phyloP scores from a whole-genome alignment of 257 asterid species.

The Pogostemon cablin region DNA sequence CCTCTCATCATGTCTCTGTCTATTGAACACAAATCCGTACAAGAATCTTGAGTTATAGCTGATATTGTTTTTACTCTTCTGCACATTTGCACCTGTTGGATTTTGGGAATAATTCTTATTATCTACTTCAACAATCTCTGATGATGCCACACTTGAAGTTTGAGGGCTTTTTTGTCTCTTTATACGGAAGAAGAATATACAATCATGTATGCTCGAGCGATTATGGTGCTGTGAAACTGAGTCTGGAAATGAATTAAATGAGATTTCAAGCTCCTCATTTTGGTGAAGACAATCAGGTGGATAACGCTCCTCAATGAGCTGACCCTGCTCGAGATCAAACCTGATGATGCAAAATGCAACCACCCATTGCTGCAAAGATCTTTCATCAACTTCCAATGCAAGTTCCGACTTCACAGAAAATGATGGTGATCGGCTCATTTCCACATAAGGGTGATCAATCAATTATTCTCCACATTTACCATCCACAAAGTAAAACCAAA shows the following conservation, averaged over 20 bases:
- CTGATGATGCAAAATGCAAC: slow-evolving; percentile 85
- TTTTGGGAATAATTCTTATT: slow-evolving; percentile 35
- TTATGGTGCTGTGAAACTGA: slow-evolving; percentile 93
- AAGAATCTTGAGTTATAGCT: slow-evolving; percentile 57
- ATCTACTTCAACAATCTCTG: slow-evolving; percentile 66
- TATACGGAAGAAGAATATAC: slow-evolving; percentile 88
- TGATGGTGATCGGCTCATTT: slow-evolving; percentile 93
- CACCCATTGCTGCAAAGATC: slow-evolving; percentile 76
- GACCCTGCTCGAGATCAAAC: slow-evolving; percentile 98
- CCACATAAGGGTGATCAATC: slow-evolving; percentile 45
- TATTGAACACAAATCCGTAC: slow-evolving; percentile 92
- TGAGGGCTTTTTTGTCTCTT: slow-evolving; percentile 54
- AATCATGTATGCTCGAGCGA: slow-evolving; percentile 93
- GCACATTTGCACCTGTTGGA: slow-evolving; percentile 36
- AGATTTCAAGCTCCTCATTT: slow-evolving; percentile 90
- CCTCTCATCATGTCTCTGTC: slow-evolving; percentile 97
- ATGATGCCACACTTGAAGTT: slow-evolving; percentile 36
- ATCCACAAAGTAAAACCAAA: slow-evolving; percentile 22
- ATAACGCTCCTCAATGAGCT: slow-evolving; percentile 93
- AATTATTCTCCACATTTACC: slow-evolving; percentile 42
- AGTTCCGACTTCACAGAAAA: slow-evolving; percentile 75
- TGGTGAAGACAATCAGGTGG: slow-evolving; percentile 84
- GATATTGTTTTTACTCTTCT: slow-evolving; percentile 39
- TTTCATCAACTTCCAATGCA: slow-evolving; percentile 69
- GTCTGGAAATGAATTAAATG: slow-evolving; percentile 96